Percentiles rank a stretch among this genome's conserved stretches.
phyloP scores from a whole-genome alignment of 176 grass and related monocot species.

The Oryza glumipatula region DNA sequence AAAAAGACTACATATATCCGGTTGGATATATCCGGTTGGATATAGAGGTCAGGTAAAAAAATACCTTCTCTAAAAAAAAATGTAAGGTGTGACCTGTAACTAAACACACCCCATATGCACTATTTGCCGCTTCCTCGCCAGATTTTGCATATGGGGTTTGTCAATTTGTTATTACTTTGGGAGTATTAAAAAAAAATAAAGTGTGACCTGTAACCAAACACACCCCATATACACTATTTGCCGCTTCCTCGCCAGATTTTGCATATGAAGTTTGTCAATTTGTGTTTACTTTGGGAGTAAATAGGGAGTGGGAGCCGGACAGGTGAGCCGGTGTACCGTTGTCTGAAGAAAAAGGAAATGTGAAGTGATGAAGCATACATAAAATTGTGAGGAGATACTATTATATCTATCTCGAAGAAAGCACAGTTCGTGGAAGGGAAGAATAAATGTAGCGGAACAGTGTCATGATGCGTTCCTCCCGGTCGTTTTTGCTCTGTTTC shows the following conservation, averaged over 20 bases:
- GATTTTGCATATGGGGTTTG: not conserved
- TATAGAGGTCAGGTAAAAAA: too few species aligned
- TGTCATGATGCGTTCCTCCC: slow-evolving; percentile 43
- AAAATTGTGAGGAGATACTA: not conserved
- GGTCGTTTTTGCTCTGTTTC: slow-evolving; percentile 11
- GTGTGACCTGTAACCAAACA: too few species aligned
- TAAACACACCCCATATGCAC: not conserved
- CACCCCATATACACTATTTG: not conserved
- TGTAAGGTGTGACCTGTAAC: too few species aligned
- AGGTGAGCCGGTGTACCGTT: slow-evolving; percentile 3
- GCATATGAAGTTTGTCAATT: not conserved
- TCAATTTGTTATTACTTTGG: not conserved
- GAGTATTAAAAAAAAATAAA: too few species aligned
- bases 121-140: not conserved
- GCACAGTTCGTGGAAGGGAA: slow-evolving; percentile 24
- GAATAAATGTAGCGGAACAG: slow-evolving; percentile 35
- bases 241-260: not conserved
- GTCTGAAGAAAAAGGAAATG: not conserved
- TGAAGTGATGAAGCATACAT: not conserved
- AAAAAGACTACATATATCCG: too few species aligned
- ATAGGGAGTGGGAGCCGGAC: too few species aligned
- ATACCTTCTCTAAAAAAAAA: too few species aligned
- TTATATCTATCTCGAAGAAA: not conserved
- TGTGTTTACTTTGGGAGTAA: too few species aligned
- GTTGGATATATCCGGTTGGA: too few species aligned